Conservation (phyloP, 192 early-diverging fungal genomes). For the Umbelopsis sp. region DNA sequence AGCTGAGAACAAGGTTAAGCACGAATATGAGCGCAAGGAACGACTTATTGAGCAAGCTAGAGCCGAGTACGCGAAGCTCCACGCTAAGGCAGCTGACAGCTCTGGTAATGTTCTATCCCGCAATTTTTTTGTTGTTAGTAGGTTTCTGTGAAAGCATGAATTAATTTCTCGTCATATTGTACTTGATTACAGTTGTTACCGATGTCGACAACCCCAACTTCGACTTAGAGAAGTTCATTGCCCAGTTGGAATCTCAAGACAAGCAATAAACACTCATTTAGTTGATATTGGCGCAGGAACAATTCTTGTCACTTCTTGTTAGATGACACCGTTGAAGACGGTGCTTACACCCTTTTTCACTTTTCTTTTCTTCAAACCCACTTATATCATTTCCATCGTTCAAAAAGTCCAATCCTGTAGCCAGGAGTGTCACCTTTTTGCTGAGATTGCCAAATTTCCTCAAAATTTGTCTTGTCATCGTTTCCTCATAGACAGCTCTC, state of each 20-base stretch:
- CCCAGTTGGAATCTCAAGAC: conserved; percentile 37
- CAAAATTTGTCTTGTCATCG: conserved; percentile 18
- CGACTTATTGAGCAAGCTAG: conserved; percentile 74
- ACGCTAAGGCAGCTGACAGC: conserved; percentile 38
- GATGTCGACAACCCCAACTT: conserved; percentile 61
- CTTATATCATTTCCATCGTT: conserved; percentile 16
- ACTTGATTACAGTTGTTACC: conserved; percentile 35
- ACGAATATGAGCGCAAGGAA: conserved; percentile 57
- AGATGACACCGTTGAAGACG: neutral
- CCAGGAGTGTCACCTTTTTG: conserved; percentile 14
- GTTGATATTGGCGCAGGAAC: neutral
- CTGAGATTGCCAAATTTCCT: conserved; percentile 10
- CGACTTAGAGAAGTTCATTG: conserved; percentile 59
- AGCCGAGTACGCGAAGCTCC: conserved; percentile 75
- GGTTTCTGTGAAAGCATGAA: too few relatives aligned
- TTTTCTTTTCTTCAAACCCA: neutral
- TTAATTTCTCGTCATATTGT: conserved; percentile 7
- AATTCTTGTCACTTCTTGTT: neutral
- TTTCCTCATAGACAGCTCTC: conserved; percentile 15
- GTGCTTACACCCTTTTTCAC: neutral
- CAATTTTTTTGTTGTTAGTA: neutral
- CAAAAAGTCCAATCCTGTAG: conserved; percentile 3
- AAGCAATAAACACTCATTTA: conserved; percentile 9
- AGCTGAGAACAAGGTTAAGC: conserved; percentile 44
- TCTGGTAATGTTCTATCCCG: neutral